A percentile compares a stretch with the other conserved stretches of the same genome.
These are phyloP conservation scores for Tympanopsis confertula DNA, from an alignment of 2,329 filamentous ascomycete genomes.

Conservation along the genomic window DNA sequence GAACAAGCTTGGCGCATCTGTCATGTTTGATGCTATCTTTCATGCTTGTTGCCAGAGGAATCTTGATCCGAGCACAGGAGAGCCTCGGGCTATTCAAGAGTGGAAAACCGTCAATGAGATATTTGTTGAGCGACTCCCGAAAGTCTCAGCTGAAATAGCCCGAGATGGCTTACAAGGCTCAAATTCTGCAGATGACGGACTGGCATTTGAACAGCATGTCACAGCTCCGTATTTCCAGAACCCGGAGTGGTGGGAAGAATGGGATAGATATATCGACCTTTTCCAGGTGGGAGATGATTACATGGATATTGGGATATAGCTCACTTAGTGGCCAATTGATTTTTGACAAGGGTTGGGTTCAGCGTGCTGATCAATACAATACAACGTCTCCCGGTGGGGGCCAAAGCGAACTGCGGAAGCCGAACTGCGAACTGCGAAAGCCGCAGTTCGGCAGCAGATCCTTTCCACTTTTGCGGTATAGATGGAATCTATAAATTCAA, in stretches of 20 bases:
- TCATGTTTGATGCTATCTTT: conserved; percentile 4
- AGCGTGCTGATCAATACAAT: too few relatives aligned
- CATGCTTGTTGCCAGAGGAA: conserved; percentile 5
- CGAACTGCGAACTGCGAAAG: too few relatives aligned
- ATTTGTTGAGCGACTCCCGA: conserved; percentile 4
- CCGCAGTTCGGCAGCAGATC: too few relatives aligned
- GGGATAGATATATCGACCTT: conserved; percentile 5
- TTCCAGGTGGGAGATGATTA: conserved; percentile 3
- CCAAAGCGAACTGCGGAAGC: too few relatives aligned
- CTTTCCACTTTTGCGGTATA: too few relatives aligned
- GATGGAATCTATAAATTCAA: too few relatives aligned
- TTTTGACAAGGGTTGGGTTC: too few relatives aligned
- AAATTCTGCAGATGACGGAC: not conserved
- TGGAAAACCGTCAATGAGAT: conserved; percentile 5
- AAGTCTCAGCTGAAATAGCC: conserved; percentile 2
- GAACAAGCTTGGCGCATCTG: conserved; percentile 3
- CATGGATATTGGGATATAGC: conserved; percentile 1
- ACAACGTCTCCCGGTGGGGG: too few relatives aligned
- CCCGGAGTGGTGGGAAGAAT: conserved; percentile 4
- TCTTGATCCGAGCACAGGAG: conserved; percentile 4
- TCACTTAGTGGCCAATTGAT: too few relatives aligned
- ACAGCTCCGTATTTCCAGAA: too few relatives aligned
- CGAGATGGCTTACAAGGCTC: not conserved
- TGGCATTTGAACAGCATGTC: too few relatives aligned
- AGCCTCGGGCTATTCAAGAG: conserved; percentile 3